These are phyloP conservation scores for Calonectria pseudoreteaudii DNA, from an alignment of 2,329 filamentous ascomycete genomes.

Conservation along the genomic window DNA sequence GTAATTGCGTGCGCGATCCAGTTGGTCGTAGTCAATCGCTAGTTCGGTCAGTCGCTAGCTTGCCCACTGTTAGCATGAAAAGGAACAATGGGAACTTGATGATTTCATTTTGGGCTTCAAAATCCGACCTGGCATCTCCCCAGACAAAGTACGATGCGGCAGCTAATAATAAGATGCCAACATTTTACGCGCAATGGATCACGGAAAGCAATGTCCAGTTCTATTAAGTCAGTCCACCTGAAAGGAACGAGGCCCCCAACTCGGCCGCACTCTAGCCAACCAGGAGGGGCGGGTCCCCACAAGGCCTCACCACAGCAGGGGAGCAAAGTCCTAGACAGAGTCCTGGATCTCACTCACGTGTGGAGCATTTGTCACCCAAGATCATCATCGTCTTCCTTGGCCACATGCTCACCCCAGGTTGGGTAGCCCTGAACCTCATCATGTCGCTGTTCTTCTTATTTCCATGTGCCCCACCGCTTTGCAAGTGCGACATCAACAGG, in stretches of 20 bases:
- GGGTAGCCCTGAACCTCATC: not conserved
- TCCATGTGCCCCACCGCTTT: not conserved
- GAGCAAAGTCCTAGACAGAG: constrained; percentile 27
- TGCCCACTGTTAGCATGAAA: not conserved
- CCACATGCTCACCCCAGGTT: not conserved
- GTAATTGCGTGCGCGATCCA: not conserved
- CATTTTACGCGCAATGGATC: not conserved
- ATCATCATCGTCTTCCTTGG: not conserved
- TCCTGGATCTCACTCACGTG: constrained; percentile 17
- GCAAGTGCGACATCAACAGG: not conserved
- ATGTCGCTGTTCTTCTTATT: not conserved
- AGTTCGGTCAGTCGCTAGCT: not conserved
- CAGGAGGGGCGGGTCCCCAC: constrained; percentile 6
- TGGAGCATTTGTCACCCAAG: constrained; percentile 16
- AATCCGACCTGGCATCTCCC: not conserved
- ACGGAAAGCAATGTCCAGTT: constrained; percentile 1
- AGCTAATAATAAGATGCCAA: not conserved
- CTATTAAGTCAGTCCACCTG: constrained; percentile 6
- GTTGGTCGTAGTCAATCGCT: not conserved
- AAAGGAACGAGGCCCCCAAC: not conserved
- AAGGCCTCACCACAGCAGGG: constrained; percentile 8
- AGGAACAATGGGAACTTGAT: not conserved
- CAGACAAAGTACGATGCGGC: not conserved
- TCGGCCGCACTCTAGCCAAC: not conserved
- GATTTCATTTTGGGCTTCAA: not conserved